Conservation (phyloP, 345 rosid genomes). For the Syzygium jambos region DNA sequence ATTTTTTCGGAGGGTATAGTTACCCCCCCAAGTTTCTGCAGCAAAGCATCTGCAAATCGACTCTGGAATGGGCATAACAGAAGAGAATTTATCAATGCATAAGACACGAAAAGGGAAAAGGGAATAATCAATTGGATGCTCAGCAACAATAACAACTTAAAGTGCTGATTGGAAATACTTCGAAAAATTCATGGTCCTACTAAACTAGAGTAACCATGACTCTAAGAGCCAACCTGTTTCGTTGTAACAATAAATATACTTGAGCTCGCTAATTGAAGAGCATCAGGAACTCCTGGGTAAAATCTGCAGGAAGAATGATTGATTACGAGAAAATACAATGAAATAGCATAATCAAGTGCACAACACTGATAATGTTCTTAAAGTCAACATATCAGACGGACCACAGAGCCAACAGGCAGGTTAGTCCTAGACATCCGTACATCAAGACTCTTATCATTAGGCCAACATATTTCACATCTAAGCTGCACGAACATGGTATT, state of each 20-base stretch:
- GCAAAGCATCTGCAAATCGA: slow-evolving; percentile 73
- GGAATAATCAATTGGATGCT: neutral
- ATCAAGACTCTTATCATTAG: neutral
- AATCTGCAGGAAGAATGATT: slow-evolving; percentile 39
- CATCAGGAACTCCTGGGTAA: slow-evolving; percentile 88
- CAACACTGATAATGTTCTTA: neutral
- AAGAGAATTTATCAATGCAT: neutral
- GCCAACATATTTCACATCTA: neutral
- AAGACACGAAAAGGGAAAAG: neutral
- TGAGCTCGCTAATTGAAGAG: slow-evolving; percentile 76
- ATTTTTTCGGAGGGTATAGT: slow-evolving; percentile 69
- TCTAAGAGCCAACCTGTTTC: slow-evolving; percentile 46
- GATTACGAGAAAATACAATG: neutral
- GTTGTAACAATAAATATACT: slow-evolving; percentile 74
- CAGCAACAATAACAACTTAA: neutral
- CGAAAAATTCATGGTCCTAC: neutral
- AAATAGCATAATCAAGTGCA: neutral
- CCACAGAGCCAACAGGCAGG: neutral
- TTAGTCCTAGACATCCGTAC: neutral
- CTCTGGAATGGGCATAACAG: slow-evolving; percentile 26
- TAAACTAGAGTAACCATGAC: neutral
- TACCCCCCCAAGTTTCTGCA: slow-evolving; percentile 66
- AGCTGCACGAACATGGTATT: neutral
- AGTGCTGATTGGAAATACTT: neutral
- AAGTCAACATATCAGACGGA: neutral